phyloP scores from a whole-genome alignment of 1,284 basidiomycete species.

The Apiotrichum domesticum region DNA sequence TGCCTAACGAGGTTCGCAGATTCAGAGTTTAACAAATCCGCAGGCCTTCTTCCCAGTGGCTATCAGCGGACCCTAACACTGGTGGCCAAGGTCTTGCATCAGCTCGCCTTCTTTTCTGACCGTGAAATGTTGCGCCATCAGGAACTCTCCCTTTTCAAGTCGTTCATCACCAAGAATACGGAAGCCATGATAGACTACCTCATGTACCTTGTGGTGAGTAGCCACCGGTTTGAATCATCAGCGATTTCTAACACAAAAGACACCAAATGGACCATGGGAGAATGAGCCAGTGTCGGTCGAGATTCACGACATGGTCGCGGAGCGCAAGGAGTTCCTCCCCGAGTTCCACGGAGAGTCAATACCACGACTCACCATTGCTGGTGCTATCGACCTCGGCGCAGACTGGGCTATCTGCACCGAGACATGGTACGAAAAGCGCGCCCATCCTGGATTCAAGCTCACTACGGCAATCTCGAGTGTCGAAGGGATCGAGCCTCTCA shows the following conservation, averaged over 20 bases:
- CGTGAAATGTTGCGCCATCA: conserved; percentile 21
- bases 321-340: conserved; percentile 12
- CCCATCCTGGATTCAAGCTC: conserved; percentile 10
- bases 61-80: conserved; percentile 24
- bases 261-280: conserved; percentile 3
- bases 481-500: conserved; percentile 7
- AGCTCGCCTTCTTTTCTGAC: conserved; percentile 31
- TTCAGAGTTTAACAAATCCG: neutral
- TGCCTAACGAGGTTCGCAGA: too few species aligned
- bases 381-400: conserved; percentile 22
- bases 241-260: neutral
- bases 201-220: conserved; percentile 8
- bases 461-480: neutral
- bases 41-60: conserved; percentile 11
- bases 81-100: conserved; percentile 31
- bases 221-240: too few species aligned
- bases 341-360: conserved; percentile 13
- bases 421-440: conserved; percentile 22
- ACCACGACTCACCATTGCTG: conserved; percentile 20
- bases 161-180: conserved; percentile 20
- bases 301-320: conserved; percentile 1
- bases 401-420: conserved; percentile 25
- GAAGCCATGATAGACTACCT: conserved; percentile 30
- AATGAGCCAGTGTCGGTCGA: neutral
- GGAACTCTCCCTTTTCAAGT: conserved; percentile 19